Conservation (phyloP, 192 early-diverging fungal genomes). For the Pilaira anomala region DNA sequence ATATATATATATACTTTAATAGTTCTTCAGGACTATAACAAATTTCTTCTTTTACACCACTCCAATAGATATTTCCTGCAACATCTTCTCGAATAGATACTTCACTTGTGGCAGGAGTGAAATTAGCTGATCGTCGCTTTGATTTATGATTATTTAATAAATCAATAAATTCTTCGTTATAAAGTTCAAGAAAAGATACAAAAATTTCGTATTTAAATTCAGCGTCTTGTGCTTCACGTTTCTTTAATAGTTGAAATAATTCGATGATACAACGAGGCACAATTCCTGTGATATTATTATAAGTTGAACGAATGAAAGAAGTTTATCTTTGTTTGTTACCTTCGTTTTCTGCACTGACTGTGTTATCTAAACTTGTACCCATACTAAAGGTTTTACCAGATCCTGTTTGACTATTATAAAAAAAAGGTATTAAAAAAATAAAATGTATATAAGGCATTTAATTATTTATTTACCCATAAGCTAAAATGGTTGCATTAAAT, state of each 20-base stretch:
- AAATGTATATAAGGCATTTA: slow-evolving; percentile 9
- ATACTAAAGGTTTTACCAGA: slow-evolving; percentile 94
- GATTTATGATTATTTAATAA: slow-evolving; percentile 55
- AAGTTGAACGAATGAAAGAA: not conserved
- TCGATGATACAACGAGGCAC: slow-evolving; percentile 66
- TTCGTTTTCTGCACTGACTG: slow-evolving; percentile 22
- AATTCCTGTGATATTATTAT: slow-evolving; percentile 46
- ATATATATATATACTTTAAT: slow-evolving; percentile 37
- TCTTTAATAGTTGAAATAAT: slow-evolving; percentile 49
- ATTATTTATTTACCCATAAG: slow-evolving; percentile 62
- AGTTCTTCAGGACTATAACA: slow-evolving; percentile 68
- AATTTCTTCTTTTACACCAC: slow-evolving; percentile 75
- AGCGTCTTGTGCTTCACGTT: slow-evolving; percentile 38
- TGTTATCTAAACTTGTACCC: slow-evolving; percentile 69
- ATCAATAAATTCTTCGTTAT: slow-evolving; percentile 97
- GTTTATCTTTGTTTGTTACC: slow-evolving; percentile 14
- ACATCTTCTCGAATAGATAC: slow-evolving; percentile 74
- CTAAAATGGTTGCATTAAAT: slow-evolving; percentile 93
- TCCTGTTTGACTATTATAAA: slow-evolving; percentile 70
- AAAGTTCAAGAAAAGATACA: slow-evolving; percentile 95
- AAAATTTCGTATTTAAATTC: slow-evolving; percentile 43
- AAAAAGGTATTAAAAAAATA: slow-evolving; percentile 12
- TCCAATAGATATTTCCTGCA: slow-evolving; percentile 81
- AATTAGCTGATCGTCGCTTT: slow-evolving; percentile 30
- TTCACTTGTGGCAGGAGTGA: slow-evolving; percentile 18